Conservation (phyloP, 495 filamentous ascomycete genomes). For the Xanthoparmelia taractica region DNA sequence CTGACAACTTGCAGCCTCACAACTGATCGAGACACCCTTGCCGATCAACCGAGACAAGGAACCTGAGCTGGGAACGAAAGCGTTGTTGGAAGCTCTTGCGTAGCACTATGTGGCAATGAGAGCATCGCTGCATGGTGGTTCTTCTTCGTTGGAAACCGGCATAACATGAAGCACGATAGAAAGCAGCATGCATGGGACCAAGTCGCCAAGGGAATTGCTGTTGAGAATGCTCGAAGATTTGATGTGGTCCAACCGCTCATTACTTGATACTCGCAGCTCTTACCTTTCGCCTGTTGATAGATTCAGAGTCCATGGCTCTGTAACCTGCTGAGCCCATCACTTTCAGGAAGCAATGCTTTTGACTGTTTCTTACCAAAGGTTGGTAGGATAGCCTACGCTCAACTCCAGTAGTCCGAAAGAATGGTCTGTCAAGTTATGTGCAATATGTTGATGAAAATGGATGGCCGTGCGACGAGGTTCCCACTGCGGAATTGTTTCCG, state of each 20-base stretch:
- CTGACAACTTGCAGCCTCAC: neutral
- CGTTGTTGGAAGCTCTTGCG: neutral
- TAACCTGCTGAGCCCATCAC: neutral
- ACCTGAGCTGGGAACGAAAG: neutral
- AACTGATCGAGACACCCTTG: neutral
- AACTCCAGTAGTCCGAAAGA: neutral
- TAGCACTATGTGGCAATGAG: neutral
- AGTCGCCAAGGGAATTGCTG: neutral
- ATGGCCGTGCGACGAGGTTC: neutral
- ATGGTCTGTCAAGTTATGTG: neutral
- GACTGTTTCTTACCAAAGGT: neutral
- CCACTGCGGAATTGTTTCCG: neutral
- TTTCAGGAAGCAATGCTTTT: neutral
- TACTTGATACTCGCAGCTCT: neutral
- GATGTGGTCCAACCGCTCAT: neutral
- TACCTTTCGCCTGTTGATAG: neutral
- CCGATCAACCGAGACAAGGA: too few relatives aligned
- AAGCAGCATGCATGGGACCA: neutral
- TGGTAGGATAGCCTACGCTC: neutral
- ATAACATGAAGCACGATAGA: neutral
- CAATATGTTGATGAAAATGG: neutral
- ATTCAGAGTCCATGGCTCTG: neutral
- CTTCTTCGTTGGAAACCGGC: neutral
- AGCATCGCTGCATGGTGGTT: neutral
- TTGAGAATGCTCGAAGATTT: neutral